phyloP scores from a whole-genome alignment of 306 rosid species.

The Sindora glabra region DNA sequence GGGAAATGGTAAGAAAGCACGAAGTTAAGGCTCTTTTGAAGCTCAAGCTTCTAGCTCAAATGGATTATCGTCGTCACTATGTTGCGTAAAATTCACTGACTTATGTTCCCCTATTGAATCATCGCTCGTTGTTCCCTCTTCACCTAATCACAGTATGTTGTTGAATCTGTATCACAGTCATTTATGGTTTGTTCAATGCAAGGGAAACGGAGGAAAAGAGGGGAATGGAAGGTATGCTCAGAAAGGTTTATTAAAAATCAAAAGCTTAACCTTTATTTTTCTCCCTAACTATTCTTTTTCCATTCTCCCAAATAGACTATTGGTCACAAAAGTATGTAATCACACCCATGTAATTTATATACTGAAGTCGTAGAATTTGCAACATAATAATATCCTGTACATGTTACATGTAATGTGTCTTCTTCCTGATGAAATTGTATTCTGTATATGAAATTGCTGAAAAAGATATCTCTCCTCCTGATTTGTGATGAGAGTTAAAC shows the following conservation, averaged over 20 bases:
- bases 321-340: too few relatives aligned
- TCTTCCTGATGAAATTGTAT: too few relatives aligned
- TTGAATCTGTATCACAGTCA: slow-evolving; percentile 17
- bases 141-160: slow-evolving; percentile 16
- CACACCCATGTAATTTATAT: slow-evolving; percentile 29
- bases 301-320: too few relatives aligned
- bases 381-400: slow-evolving; percentile 20
- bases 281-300: too few relatives aligned
- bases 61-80: slow-evolving; percentile 85
- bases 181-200: too few relatives aligned
- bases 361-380: slow-evolving; percentile 15
- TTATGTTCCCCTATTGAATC: slow-evolving; percentile 1
- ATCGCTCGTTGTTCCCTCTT: background rate
- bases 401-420: slow-evolving; percentile 9
- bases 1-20: too few relatives aligned
- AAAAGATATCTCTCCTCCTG: background rate
- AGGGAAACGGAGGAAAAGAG: too few relatives aligned
- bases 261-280: too few relatives aligned
- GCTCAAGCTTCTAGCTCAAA: slow-evolving; percentile 89
- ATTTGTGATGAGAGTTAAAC: background rate
- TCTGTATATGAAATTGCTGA: background rate
- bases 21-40: slow-evolving; percentile 97
- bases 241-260: too few relatives aligned
- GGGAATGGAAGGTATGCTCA: too few relatives aligned
- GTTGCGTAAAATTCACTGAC: slow-evolving; percentile 38